These are phyloP conservation scores for Selaginella tamariscina DNA, from an alignment of 75 land plant genomes.

Conservation along the genomic window DNA sequence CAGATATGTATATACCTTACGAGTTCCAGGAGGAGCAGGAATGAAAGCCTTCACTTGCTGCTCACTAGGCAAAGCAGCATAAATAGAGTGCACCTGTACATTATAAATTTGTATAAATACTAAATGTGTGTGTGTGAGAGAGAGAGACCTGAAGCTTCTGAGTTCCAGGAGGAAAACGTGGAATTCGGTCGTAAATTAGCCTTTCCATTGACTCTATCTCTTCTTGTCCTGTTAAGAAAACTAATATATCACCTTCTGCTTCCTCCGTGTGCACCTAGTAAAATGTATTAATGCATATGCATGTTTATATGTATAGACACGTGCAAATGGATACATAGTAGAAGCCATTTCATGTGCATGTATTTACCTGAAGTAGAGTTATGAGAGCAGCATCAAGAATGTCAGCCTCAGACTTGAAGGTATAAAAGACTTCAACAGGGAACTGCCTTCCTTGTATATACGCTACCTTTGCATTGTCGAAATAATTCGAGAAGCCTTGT, in stretches of 20 bases:
- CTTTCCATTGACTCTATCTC: slow-evolving; percentile 88
- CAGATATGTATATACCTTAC: not conserved
- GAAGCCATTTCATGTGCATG: too few species aligned
- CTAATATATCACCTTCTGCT: slow-evolving; percentile 78
- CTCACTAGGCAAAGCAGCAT: slow-evolving; percentile 84
- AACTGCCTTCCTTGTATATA: slow-evolving; percentile 78
- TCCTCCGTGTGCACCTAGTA: slow-evolving; percentile 74
- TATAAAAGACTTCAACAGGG: slow-evolving; percentile 75
- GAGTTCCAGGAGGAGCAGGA: not conserved
- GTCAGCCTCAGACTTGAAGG: slow-evolving; percentile 52
- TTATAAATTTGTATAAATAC: too few species aligned
- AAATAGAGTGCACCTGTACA: too few species aligned
- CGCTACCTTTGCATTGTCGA: slow-evolving; percentile 75
- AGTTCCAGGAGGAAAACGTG: slow-evolving; percentile 37
- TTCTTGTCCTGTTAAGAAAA: slow-evolving; percentile 95
- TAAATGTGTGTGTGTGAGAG: too few species aligned
- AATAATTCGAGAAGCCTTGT: slow-evolving; percentile 62
- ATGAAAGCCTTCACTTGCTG: slow-evolving; percentile 56
- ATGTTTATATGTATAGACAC: too few species aligned
- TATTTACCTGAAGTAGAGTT: slow-evolving; percentile 87
- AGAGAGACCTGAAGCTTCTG: slow-evolving; percentile 39
- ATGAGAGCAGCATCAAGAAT: slow-evolving; percentile 76
- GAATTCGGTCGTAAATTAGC: slow-evolving; percentile 47
- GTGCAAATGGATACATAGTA: too few species aligned
- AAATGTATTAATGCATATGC: too few species aligned